Base-by-base conservation (phyloP, 2,329 filamentous ascomycete genomes). In the Apiospora arundinis region DNA sequence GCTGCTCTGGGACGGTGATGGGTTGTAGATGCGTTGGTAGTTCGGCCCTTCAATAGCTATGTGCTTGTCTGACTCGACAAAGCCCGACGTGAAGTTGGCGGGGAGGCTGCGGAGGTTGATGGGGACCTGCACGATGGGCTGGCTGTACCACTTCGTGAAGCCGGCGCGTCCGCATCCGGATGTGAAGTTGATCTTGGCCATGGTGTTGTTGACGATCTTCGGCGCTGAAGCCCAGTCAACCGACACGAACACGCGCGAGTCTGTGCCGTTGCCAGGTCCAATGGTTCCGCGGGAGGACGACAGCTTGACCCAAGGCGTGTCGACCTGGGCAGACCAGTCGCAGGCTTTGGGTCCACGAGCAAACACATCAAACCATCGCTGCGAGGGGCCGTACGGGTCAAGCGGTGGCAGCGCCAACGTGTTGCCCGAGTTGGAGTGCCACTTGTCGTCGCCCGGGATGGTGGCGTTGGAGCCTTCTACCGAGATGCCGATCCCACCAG, bases 391-490 rank as follows among this genome's bases (percentile, higher is more conserved):
- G 71, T 91, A 92, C 0, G 86, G 88, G 72, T 89, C 89, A 71
- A 92, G 83, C 0, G 86, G 82, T 11, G 88, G 87, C 4, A 91
- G 81, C 0, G 85, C 84, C 4, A 92, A 82, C 2, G 82, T 85
- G 73, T 86, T 85, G 60, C 83, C 85, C 6, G 86, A 85, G 76
- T 88, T 90, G 75, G 77, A 25, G 80, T 92, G 91, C 79, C 85
- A 92, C 72, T 82, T 84, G 79, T 92, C 90, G 74, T 93, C 91
- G 32, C 92, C 91, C 0, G 91, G 90, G 7, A 93, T 87, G 0
- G 89, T 90, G 0, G 90, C 91, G 73, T 92, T 92, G 72, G 85
- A 87, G 1, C 88, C 90, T 77, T 93, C 90, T 1, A 92, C 85
- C 0, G 88, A 83, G 63, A 94, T 83, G 28, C 91, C 90, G 70